Evolutionary conservation across 257 asterid genomes (phyloP).

Genomic region (Solanum virginianum): DNA sequence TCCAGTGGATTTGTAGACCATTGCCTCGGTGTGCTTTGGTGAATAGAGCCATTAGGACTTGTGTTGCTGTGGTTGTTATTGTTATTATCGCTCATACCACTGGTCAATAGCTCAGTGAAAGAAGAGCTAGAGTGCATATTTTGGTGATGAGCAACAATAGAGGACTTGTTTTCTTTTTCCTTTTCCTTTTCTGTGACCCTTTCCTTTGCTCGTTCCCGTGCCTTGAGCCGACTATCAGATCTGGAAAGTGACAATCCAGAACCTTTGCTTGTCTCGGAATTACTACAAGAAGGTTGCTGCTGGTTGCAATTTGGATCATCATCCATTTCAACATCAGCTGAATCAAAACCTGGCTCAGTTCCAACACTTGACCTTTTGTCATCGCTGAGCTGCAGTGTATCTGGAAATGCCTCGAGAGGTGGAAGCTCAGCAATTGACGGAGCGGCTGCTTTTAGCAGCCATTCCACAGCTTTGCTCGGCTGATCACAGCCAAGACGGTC

Average conservation of each 20-base stretch:
- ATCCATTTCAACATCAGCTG: conserved; percentile 42
- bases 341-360: conserved; percentile 36
- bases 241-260: conserved; percentile 46
- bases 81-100: conserved; percentile 19
- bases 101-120: conserved; percentile 41
- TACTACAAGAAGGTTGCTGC: conserved; percentile 22
- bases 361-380: conserved; percentile 54
- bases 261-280: conserved; percentile 35
- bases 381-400: conserved; percentile 52
- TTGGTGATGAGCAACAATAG: conserved; percentile 9
- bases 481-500: conserved; percentile 79
- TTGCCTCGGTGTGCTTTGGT: conserved; percentile 10
- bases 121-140: conserved; percentile 39
- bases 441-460: conserved; percentile 74
- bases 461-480: conserved; percentile 92
- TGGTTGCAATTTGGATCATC: conserved; percentile 22
- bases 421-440: conserved; percentile 63
- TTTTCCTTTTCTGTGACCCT: conserved; percentile 35
- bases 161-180: conserved; percentile 21
- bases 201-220: conserved; percentile 39
- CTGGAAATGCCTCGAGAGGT: conserved; percentile 41
- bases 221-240: conserved; percentile 40
- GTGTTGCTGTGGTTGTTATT: neutral
- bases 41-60: neutral
- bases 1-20: conserved; percentile 34